Conservation (phyloP, 73 alveolate genomes). For the Stentor coeruleus region DNA sequence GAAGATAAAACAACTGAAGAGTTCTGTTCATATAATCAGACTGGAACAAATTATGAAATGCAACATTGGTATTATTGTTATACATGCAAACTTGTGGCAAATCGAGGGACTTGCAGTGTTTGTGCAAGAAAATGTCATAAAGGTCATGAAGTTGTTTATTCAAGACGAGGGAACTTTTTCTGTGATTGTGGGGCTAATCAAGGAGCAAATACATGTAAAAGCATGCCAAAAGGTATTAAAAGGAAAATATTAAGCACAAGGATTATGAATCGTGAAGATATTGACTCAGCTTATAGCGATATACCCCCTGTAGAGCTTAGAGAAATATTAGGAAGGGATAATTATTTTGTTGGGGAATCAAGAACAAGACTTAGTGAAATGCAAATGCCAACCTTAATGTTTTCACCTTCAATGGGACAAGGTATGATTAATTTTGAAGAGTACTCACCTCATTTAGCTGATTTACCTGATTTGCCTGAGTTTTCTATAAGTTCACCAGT, state of each 20-base stretch:
- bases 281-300: neutral
- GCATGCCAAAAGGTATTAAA: slow-evolving; percentile 31
- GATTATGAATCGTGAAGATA: neutral
- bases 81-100: slow-evolving; percentile 48
- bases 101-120: slow-evolving; percentile 45
- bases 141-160: slow-evolving; percentile 53
- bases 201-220: slow-evolving; percentile 38
- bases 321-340: neutral
- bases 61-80: slow-evolving; percentile 59
- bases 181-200: slow-evolving; percentile 56
- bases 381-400: too few relatives aligned
- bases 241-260: neutral
- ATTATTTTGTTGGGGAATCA: neutral
- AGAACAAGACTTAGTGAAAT: neutral
- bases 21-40: slow-evolving; percentile 38
- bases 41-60: slow-evolving; percentile 31
- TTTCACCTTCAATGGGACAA: neutral
- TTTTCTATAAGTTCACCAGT: neutral
- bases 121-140: slow-evolving; percentile 49
- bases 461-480: neutral
- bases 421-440: neutral
- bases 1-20: neutral
- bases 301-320: neutral
- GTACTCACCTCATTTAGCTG: neutral
- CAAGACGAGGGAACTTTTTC: slow-evolving; percentile 47